Conservation (phyloP, 1,284 basidiomycete species). For the Sphagnurus paluster region DNA sequence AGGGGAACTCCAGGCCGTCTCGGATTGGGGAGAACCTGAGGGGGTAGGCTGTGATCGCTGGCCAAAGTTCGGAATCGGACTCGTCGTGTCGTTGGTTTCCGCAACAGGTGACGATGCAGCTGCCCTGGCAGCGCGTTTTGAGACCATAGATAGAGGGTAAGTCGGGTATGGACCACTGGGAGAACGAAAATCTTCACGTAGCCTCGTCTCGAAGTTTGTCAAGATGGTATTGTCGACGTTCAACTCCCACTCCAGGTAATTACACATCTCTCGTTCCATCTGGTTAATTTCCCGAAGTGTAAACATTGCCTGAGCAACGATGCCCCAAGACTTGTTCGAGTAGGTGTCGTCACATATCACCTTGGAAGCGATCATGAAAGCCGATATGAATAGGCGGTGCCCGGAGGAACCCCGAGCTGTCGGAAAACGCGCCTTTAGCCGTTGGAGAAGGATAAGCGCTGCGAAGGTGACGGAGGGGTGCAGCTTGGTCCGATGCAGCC, state of each 20-base stretch:
- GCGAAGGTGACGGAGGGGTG: slow-evolving; percentile 84
- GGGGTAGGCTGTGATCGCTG: slow-evolving; percentile 38
- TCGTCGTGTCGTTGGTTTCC: slow-evolving; percentile 48
- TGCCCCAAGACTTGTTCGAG: slow-evolving; percentile 94
- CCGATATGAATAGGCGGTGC: slow-evolving; percentile 88
- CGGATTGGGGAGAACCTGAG: slow-evolving; percentile 14
- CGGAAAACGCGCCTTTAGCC: slow-evolving; percentile 89
- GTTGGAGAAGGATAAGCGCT: slow-evolving; percentile 81
- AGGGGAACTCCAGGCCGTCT: slow-evolving; percentile 17
- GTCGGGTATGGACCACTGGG: slow-evolving; percentile 52
- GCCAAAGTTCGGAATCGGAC: slow-evolving; percentile 51
- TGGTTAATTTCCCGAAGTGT: slow-evolving; percentile 90
- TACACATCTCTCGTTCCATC: slow-evolving; percentile 95
- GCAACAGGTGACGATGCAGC: slow-evolving; percentile 49
- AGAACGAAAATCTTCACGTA: slow-evolving; percentile 63
- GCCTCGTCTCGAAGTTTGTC: slow-evolving; percentile 59
- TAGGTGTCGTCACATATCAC: slow-evolving; percentile 96
- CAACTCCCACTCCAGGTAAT: slow-evolving; percentile 90
- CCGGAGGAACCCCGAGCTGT: slow-evolving; percentile 90
- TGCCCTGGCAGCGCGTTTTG: slow-evolving; percentile 46
- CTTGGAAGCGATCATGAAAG: slow-evolving; percentile 92
- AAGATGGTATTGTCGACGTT: slow-evolving; percentile 73
- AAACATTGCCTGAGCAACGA: slow-evolving; percentile 93
- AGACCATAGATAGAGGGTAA: slow-evolving; percentile 57
- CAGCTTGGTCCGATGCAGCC: slow-evolving; percentile 85